Evolutionary conservation across 139 green algal genomes (phyloP).

Genomic region (Edaphochlamys debaryana): DNA sequence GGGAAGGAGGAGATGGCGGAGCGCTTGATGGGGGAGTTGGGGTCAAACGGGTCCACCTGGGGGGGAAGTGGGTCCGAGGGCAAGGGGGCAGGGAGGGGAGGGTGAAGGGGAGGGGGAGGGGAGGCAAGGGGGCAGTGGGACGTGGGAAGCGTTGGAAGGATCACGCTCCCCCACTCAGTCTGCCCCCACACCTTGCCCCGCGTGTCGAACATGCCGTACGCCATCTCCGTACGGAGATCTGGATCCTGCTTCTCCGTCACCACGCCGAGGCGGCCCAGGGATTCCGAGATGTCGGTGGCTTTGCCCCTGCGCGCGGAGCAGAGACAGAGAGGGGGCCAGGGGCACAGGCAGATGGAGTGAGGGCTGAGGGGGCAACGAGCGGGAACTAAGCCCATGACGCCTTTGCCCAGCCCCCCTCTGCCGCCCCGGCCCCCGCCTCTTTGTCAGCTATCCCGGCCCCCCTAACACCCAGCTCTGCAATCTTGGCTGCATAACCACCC

Average conservation of each 20-base stretch:
- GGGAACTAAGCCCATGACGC: too few relatives aligned
- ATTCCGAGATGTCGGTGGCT: slow-evolving; percentile 46
- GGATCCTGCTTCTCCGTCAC: slow-evolving; percentile 70
- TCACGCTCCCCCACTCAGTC: too few relatives aligned
- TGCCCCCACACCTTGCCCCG: slow-evolving; percentile 57
- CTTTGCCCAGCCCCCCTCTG: too few relatives aligned
- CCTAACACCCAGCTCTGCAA: too few relatives aligned
- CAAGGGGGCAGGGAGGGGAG: background rate
- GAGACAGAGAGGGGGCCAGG: too few relatives aligned
- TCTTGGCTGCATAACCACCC: too few relatives aligned
- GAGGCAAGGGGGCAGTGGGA: background rate
- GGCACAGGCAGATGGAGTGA: too few relatives aligned
- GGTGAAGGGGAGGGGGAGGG: background rate
- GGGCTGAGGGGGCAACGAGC: too few relatives aligned
- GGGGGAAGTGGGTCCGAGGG: background rate
- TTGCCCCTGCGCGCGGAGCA: slow-evolving; percentile 53
- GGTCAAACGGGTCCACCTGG: slow-evolving; percentile 88
- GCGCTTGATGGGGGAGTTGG: slow-evolving; percentile 86
- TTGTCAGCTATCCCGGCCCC: too few relatives aligned
- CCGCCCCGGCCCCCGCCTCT: too few relatives aligned
- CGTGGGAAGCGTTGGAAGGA: background rate
- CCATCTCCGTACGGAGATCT: slow-evolving; percentile 73
- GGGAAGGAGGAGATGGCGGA: slow-evolving; percentile 89
- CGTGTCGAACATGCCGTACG: slow-evolving; percentile 96
- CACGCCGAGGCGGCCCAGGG: slow-evolving; percentile 73